phyloP scores from a whole-genome alignment of 306 rosid species.

The Astragalus glycyphyllos region DNA sequence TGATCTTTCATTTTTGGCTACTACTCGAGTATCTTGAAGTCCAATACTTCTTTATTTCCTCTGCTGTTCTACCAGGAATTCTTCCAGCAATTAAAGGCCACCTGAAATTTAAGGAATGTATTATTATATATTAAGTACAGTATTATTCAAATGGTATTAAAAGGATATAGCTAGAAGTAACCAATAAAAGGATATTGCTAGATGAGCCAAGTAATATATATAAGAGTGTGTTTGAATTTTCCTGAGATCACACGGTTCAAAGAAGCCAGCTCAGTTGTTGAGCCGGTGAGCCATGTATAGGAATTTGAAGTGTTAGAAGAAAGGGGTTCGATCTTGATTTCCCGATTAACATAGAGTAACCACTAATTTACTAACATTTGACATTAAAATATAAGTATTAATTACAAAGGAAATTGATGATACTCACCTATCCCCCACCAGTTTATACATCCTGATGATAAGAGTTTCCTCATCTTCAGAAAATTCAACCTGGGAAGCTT shows the following conservation, averaged over 20 bases:
- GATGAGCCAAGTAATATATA: too few species aligned
- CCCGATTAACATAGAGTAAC: too few species aligned
- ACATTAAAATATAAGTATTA: too few species aligned
- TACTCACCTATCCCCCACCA: slow-evolving; percentile 79
- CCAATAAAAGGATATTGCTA: too few species aligned
- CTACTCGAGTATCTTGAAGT: slow-evolving; percentile 70
- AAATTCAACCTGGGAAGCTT: slow-evolving; percentile 64
- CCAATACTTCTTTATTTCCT: slow-evolving; percentile 88
- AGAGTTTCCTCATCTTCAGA: slow-evolving; percentile 90
- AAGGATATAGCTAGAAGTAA: too few species aligned
- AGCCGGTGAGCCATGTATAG: too few species aligned
- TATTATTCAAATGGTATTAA: not conserved
- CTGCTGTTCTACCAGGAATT: slow-evolving; percentile 95
- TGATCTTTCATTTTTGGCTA: slow-evolving; percentile 39
- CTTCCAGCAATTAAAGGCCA: slow-evolving; percentile 94
- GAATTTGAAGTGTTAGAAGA: too few species aligned
- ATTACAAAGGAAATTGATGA: not conserved
- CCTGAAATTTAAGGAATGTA: slow-evolving; percentile 40
- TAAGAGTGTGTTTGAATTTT: too few species aligned
- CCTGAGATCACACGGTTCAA: too few species aligned
- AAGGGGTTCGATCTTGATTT: too few species aligned
- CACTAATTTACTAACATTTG: too few species aligned
- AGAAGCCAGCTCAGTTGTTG: too few species aligned
- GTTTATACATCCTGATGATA: slow-evolving; percentile 77
- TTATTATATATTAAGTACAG: not conserved